A percentile compares a stretch with the other conserved stretches of the same genome.
These are phyloP conservation scores for Pestalotiopsis sp. DNA, from an alignment of 2,329 filamentous ascomycete genomes.

Conservation along the genomic window DNA sequence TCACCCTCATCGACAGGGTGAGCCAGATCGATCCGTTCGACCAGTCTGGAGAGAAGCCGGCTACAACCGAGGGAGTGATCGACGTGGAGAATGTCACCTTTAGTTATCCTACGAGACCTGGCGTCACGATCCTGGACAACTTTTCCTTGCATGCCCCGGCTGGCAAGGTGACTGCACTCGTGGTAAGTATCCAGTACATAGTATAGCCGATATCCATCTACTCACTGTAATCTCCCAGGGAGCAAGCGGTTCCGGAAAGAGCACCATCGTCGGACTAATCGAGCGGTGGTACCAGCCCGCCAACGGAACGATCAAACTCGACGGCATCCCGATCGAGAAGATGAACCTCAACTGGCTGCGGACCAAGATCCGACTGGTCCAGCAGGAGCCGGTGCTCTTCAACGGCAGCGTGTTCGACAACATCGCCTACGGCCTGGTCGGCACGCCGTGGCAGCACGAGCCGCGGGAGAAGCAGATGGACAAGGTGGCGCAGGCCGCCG, in stretches of 20 bases:
- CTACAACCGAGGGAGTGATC: constrained; percentile 45
- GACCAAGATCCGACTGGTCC: constrained; percentile 61
- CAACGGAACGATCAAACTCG: not conserved
- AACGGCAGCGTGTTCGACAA: constrained; percentile 64
- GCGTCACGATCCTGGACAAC: constrained; percentile 60
- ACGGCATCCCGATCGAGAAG: constrained; percentile 32
- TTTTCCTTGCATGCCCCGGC: constrained; percentile 57
- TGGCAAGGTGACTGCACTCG: constrained; percentile 70
- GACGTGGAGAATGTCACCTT: constrained; percentile 64
- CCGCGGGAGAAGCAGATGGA: constrained; percentile 53
- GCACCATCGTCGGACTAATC: constrained; percentile 68
- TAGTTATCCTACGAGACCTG: constrained; percentile 66
- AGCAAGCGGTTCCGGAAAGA: constrained; percentile 71
- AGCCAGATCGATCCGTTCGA: constrained; percentile 1
- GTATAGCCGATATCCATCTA: not conserved
- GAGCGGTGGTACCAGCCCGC: constrained; percentile 65
- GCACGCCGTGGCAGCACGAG: constrained; percentile 50
- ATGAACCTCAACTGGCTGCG: constrained; percentile 64
- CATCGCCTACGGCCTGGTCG: constrained; percentile 57
- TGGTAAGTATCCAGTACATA: constrained; percentile 30
- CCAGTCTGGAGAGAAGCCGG: not conserved
- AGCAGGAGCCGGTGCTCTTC: constrained; percentile 68
- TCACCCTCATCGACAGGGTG: constrained; percentile 3
- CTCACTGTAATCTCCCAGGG: constrained; percentile 37
- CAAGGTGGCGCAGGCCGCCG: constrained; percentile 62